Evolutionary conservation across 164 flowering plant species (phyloP).

Genomic region (Tetracentron sinense): DNA sequence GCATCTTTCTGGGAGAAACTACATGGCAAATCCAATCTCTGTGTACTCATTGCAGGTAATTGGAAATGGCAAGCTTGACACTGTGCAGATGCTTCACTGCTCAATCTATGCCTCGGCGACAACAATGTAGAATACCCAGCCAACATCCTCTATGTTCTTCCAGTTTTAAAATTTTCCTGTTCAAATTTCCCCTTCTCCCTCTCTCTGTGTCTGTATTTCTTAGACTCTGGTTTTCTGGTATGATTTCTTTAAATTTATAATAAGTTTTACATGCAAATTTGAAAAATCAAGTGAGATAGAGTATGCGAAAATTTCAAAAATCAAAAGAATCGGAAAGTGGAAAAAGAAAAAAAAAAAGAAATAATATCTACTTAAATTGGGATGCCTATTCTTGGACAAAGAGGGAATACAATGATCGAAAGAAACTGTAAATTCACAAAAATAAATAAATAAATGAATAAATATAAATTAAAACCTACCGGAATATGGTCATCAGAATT

Average conservation of each 20-base stretch:
- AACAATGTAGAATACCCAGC: conserved; percentile 89
- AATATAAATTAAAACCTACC: conserved; percentile 24
- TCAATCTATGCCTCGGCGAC: conserved; percentile 91
- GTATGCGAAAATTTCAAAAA: conserved; percentile 28
- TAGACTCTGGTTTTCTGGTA: conserved; percentile 9
- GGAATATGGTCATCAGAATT: conserved; percentile 56
- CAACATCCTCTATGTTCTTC: conserved; percentile 80
- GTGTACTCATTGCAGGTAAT: conserved; percentile 83
- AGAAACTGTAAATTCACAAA: conserved; percentile 13
- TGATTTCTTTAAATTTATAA: conserved; percentile 3
- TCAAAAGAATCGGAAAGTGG: conserved; percentile 7
- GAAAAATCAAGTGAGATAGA: conserved; percentile 25
- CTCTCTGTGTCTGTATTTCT: conserved; percentile 8
- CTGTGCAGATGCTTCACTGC: conserved; percentile 71
- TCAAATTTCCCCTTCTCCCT: conserved; percentile 12
- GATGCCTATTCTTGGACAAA: conserved; percentile 27
- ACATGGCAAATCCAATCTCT: conserved; percentile 82
- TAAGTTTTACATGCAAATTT: conserved; percentile 8
- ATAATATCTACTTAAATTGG: too few relatives aligned
- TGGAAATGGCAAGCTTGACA: conserved; percentile 75
- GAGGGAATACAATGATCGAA: conserved; percentile 10
- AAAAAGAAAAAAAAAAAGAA: too few relatives aligned
- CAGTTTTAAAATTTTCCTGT: conserved; percentile 15
- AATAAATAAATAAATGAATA: conserved; percentile 60
- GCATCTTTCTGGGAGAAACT: conserved; percentile 63